These are phyloP conservation scores for Fonsecaea nubica DNA, from an alignment of 2,329 filamentous ascomycete genomes.

Conservation along the genomic window DNA sequence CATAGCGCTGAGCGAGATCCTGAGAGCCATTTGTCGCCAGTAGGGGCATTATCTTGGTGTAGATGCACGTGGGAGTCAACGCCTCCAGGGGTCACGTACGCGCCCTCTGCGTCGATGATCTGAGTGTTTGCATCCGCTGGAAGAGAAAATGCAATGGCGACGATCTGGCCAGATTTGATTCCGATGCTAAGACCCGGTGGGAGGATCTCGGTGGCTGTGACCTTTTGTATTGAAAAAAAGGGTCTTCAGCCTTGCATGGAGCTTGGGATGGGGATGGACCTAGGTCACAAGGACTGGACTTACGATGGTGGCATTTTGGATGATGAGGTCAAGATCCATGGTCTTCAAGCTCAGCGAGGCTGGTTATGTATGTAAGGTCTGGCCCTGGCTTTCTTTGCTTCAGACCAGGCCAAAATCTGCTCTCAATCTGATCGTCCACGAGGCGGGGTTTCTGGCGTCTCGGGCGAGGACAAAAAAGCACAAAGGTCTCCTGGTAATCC, in stretches of 20 bases:
- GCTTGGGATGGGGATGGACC: not conserved
- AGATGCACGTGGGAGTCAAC: conserved; percentile 60
- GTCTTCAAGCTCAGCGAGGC: not conserved
- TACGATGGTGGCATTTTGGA: conserved; percentile 53
- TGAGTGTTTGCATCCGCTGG: conserved; percentile 44
- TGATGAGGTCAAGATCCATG: conserved; percentile 48
- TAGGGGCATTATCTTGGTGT: conserved; percentile 53
- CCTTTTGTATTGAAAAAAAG: conserved; percentile 41
- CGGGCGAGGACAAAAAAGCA: not conserved
- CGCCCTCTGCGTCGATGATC: conserved; percentile 52
- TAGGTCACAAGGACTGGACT: conserved; percentile 4
- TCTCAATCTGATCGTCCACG: not conserved
- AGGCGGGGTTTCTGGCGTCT: not conserved
- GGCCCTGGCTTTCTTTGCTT: not conserved
- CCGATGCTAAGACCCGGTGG: conserved; percentile 55
- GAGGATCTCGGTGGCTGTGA: conserved; percentile 56
- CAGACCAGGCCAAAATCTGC: not conserved
- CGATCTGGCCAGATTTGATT: conserved; percentile 56
- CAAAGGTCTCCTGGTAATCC: not conserved
- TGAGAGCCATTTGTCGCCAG: conserved; percentile 54
- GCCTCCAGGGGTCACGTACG: conserved; percentile 50
- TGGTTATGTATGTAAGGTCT: not conserved
- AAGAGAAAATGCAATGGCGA: conserved; percentile 52
- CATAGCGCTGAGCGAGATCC: conserved; percentile 63
- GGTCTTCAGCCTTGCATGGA: conserved; percentile 29